These are phyloP conservation scores for Hordeum pubiflorum DNA, from an alignment of 202 grass and related monocot genomes.

Conservation along the genomic window DNA sequence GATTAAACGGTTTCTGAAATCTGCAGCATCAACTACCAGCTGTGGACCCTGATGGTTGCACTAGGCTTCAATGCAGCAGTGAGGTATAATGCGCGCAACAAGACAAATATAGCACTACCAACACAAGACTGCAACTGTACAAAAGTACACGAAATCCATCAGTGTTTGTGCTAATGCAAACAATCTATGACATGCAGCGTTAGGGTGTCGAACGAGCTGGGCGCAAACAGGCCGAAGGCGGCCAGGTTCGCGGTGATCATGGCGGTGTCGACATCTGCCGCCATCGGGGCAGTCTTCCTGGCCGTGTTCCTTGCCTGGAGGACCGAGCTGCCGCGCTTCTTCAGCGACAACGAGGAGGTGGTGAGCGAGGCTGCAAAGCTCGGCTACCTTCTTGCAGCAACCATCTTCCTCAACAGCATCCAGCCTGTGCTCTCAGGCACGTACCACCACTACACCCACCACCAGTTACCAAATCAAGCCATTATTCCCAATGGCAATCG, in stretches of 20 bases:
- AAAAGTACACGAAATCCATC: not conserved
- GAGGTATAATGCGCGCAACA: constrained; percentile 29
- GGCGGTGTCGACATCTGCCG: constrained; percentile 53
- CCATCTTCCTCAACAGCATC: constrained; percentile 89
- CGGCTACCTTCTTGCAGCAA: constrained; percentile 58
- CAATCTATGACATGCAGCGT: constrained; percentile 40
- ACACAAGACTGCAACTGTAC: not conserved
- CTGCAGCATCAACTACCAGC: constrained; percentile 77
- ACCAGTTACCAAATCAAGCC: not conserved
- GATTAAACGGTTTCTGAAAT: not conserved
- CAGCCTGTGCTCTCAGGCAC: constrained; percentile 88
- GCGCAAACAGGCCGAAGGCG: constrained; percentile 58
- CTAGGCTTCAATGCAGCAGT: constrained; percentile 75
- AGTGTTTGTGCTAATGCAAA: not conserved
- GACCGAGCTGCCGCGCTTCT: constrained; percentile 54
- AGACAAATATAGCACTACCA: not conserved
- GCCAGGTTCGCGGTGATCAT: constrained; percentile 73
- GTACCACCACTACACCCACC: not conserved
- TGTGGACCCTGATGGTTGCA: constrained; percentile 68
- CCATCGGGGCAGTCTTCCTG: constrained; percentile 54
- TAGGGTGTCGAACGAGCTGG: constrained; percentile 89
- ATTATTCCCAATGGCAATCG: not conserved
- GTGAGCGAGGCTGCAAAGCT: constrained; percentile 55
- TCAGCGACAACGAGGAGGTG: constrained; percentile 55
- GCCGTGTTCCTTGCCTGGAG: constrained; percentile 49